phyloP scores from a whole-genome alignment of 1,139 yeast species.

The Kurtzmaniella quercitrusa region DNA sequence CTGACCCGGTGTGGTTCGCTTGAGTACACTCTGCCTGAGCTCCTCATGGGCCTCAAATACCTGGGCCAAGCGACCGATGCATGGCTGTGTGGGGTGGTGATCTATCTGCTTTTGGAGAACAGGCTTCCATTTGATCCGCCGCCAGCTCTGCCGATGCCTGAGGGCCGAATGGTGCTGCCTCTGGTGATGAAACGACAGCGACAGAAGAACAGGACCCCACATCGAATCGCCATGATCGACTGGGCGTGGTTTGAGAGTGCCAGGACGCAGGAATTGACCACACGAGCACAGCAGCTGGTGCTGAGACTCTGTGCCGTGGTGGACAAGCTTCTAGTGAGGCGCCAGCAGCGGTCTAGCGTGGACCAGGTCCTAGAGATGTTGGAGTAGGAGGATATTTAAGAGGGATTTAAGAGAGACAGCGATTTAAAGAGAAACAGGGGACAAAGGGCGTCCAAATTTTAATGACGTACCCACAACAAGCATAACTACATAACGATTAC shows the following conservation, averaged over 20 bases:
- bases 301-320: conserved; percentile 25
- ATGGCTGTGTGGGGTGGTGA: conserved; percentile 92
- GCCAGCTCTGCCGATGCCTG: conserved; percentile 40
- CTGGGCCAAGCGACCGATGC: conserved; percentile 88
- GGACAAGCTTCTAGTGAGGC: conserved; percentile 34
- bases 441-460: too few species aligned
- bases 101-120: conserved; percentile 78
- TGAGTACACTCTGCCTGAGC: conserved; percentile 92
- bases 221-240: conserved; percentile 85
- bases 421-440: too few species aligned
- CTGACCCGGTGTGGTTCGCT: conserved; percentile 93
- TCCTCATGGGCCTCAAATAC: conserved; percentile 83
- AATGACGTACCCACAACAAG: too few species aligned
- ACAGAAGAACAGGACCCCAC: conserved; percentile 64
- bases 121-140: conserved; percentile 81
- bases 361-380: conserved; percentile 1
- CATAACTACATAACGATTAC: too few species aligned
- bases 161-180: conserved; percentile 33
- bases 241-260: conserved; percentile 69
- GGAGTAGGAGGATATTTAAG: conserved; percentile 1
- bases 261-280: conserved; percentile 9
- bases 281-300: conserved; percentile 21
- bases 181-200: conserved; percentile 47
- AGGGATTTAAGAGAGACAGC: too few species aligned
- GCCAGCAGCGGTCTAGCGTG: conserved; percentile 25